phyloP scores from a whole-genome alignment of 2,329 filamentous ascomycete genomes.

The Ascochyta clinopodiicola region DNA sequence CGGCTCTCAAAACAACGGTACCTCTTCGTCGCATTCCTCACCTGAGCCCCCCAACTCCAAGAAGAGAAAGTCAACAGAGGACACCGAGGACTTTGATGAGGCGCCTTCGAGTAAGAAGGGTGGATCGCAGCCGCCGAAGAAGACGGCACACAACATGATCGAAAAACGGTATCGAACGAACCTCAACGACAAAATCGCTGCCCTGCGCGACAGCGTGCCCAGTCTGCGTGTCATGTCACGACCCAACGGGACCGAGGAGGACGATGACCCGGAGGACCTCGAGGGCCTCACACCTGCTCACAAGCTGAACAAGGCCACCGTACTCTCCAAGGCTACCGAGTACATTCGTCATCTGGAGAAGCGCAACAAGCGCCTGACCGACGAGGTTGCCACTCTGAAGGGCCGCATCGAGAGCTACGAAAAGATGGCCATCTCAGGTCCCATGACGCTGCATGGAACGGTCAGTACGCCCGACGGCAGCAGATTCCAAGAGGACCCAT shows the following conservation, averaged over 20 bases:
- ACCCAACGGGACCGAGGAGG: slow-evolving; percentile 65
- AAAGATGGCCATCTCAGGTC: slow-evolving; percentile 71
- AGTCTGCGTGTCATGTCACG: slow-evolving; percentile 83
- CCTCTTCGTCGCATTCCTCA: slow-evolving; percentile 64
- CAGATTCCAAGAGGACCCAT: slow-evolving; percentile 49
- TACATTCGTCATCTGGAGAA: slow-evolving; percentile 95
- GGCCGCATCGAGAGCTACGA: slow-evolving; percentile 69
- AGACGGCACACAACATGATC: slow-evolving; percentile 97
- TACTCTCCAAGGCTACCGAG: slow-evolving; percentile 93
- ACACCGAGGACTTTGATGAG: slow-evolving; percentile 67
- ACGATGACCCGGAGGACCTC: slow-evolving; percentile 82
- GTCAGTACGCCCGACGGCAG: slow-evolving; percentile 45
- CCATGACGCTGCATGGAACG: slow-evolving; percentile 45
- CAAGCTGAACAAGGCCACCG: slow-evolving; percentile 97
- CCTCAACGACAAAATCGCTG: slow-evolving; percentile 95
- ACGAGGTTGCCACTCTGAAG: slow-evolving; percentile 83
- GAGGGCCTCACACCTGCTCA: slow-evolving; percentile 75
- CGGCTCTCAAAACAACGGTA: slow-evolving; percentile 42
- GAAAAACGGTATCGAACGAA: slow-evolving; percentile 97
- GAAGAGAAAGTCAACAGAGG: slow-evolving; percentile 51
- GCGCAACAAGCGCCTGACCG: slow-evolving; percentile 79
- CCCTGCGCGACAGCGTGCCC: slow-evolving; percentile 88
- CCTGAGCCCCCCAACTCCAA: slow-evolving; percentile 59
- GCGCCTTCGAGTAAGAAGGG: slow-evolving; percentile 58
- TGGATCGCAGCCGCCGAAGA: slow-evolving; percentile 70